Conservation (phyloP, 1,284 basidiomycete genomes). For the Hypsizygus ulmarius region DNA sequence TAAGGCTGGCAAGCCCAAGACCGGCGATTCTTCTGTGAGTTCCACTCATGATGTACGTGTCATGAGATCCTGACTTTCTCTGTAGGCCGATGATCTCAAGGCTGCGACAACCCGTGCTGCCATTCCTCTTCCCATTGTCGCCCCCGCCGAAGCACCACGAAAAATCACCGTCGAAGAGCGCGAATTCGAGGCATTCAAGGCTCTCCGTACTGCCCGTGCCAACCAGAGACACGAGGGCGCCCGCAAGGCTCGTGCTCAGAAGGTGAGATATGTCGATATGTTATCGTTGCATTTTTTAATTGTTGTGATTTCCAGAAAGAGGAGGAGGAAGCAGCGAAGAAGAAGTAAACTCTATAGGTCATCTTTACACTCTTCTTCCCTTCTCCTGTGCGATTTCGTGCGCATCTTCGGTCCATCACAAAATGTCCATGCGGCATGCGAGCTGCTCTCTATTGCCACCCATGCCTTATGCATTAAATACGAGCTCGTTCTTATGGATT, state of each 20-base stretch:
- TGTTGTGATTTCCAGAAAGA: conserved; percentile 59
- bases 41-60: conserved; percentile 1
- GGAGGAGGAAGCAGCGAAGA: conserved; percentile 90
- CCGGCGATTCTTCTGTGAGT: conserved; percentile 87
- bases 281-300: conserved; percentile 10
- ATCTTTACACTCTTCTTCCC: conserved; percentile 30
- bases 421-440: conserved; percentile 22
- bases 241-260: conserved; percentile 78
- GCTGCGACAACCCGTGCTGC: conserved; percentile 74
- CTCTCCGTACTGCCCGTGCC: conserved; percentile 87
- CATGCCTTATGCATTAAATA: conserved; percentile 34
- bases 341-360: conserved; percentile 64
- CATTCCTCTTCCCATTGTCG: conserved; percentile 69
- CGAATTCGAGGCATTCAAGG: conserved; percentile 84
- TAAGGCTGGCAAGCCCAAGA: conserved; percentile 94
- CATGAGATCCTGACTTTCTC: conserved; percentile 10
- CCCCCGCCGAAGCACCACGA: conserved; percentile 82
- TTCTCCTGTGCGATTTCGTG: conserved; percentile 32
- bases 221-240: conserved; percentile 84
- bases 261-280: conserved; percentile 50
- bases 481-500: conserved; percentile 17
- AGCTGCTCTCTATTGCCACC: conserved; percentile 23
- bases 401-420: conserved; percentile 23
- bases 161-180: conserved; percentile 94
- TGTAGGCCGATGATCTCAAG: conserved; percentile 81